Base-by-base conservation (phyloP, 345 rosid species). In the Camelina neglecta region DNA sequence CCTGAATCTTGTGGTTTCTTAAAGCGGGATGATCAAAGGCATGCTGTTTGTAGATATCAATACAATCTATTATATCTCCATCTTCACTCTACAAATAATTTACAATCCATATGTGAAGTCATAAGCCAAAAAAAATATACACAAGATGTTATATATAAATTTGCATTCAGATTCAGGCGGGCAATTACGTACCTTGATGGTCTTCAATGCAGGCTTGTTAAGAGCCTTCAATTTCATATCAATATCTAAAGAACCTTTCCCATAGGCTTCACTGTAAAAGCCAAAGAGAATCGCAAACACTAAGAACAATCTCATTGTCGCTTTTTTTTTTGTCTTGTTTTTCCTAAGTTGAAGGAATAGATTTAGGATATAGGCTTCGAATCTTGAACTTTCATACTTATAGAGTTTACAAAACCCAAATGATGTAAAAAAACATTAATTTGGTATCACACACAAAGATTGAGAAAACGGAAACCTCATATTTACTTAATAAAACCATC, bases 51-150 rank as follows among this genome's bases (percentile, higher is more conserved):
- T 83, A 62, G 57, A 86, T 76, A 42, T 85, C 83, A 11, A 88
- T 77, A 53, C 88, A 86, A 44, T 85, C 86, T 29, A 84, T 85
- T 16, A 84, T 73, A 74, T 86, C 90, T 49, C 90, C 90, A 65
- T 86, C 88, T 78, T 75, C 83, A 29, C 85, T 86, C 89, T 85
- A 36, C 54, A 68, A 11, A 21, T 68, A 63, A 36, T 15, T 12
- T 48, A 20, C 2, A 44, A 45, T 44, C 7, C 13, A 38, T 36
- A 57, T 39, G 23, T 0, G 31, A 41, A 33, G 18, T 53, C 5
- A 42, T 7, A n/a, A 64, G 35, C 44, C 24, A 21, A 44, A 5
- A 64, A 64, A 15, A n/a, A 10, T 12, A 44, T 3, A 63, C 35
- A 20, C 10, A 44, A 65, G 1, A 36, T 23, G 6, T 21, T 15